These are phyloP conservation scores for Nicotiana rustica DNA, from an alignment of 305 asterid species.

Conservation along the genomic window DNA sequence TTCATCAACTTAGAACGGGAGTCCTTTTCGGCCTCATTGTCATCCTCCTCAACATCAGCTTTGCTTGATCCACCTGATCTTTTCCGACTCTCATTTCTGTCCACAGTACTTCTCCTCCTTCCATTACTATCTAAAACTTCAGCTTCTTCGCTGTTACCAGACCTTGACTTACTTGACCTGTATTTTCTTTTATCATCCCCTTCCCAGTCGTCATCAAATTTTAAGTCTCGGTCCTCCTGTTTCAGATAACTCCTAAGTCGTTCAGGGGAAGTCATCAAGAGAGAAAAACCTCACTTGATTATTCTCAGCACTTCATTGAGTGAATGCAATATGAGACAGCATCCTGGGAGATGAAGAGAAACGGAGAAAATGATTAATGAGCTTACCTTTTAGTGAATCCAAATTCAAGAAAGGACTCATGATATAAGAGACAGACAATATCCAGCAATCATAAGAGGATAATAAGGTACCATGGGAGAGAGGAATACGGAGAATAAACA, in stretches of 20 bases:
- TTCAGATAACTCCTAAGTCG: slow-evolving; percentile 53
- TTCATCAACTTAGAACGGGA: slow-evolving; percentile 66
- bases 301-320: slow-evolving; percentile 29
- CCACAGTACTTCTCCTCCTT: slow-evolving; percentile 62
- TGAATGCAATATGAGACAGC: slow-evolving; percentile 28
- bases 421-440: not conserved
- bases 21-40: slow-evolving; percentile 66
- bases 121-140: slow-evolving; percentile 71
- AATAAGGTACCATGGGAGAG: not conserved
- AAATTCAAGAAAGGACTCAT: slow-evolving; percentile 1
- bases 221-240: slow-evolving; percentile 64
- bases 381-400: slow-evolving; percentile 6
- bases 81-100: slow-evolving; percentile 80
- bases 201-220: slow-evolving; percentile 75
- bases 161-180: slow-evolving; percentile 63
- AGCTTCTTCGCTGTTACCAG: slow-evolving; percentile 63
- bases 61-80: slow-evolving; percentile 65
- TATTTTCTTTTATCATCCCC: slow-evolving; percentile 65
- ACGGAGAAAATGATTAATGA: not conserved
- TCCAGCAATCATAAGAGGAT: not conserved
- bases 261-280: slow-evolving; percentile 80
- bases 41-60: slow-evolving; percentile 80
- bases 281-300: slow-evolving; percentile 42
- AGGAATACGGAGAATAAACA: not conserved
- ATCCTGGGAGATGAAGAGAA: not conserved